These are phyloP conservation scores for Gastrolobium villosum DNA, from an alignment of 306 rosid species.

Conservation along the genomic window DNA sequence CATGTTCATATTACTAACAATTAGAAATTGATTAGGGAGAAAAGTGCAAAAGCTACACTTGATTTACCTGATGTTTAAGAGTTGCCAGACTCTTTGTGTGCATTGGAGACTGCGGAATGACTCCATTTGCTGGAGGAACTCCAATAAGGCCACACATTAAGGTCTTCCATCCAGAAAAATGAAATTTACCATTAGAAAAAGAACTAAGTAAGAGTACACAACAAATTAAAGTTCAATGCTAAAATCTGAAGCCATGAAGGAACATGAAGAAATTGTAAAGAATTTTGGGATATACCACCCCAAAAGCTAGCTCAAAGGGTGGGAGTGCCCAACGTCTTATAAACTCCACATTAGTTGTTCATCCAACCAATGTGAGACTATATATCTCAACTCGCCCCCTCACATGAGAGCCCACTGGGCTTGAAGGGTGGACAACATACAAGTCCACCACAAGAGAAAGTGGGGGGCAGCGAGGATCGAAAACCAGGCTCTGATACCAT, in stretches of 20 bases:
- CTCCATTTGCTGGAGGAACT: conserved; percentile 97
- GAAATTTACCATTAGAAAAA: conserved; percentile 2
- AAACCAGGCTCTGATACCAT: too few species aligned
- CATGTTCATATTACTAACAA: conserved; percentile 7
- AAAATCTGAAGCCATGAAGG: conserved; percentile 8
- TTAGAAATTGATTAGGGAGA: not conserved
- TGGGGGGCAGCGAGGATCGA: too few species aligned
- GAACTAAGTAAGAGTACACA: not conserved
- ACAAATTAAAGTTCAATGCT: conserved; percentile 6
- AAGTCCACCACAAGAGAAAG: too few species aligned
- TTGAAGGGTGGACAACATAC: too few species aligned
- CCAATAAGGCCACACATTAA: conserved; percentile 94
- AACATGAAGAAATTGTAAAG: conserved; percentile 17
- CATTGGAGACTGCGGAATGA: conserved; percentile 99
- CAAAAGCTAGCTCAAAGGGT: too few species aligned
- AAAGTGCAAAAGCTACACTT: not conserved
- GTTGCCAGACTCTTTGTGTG: conserved; percentile 98
- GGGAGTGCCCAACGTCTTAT: too few species aligned
- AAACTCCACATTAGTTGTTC: too few species aligned
- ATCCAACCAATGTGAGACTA: too few species aligned
- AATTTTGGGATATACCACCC: too few species aligned
- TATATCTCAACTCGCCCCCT: too few species aligned
- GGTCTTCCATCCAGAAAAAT: conserved; percentile 63
- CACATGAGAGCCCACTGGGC: too few species aligned
- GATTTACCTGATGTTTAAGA: conserved; percentile 93